Conservation (phyloP, 192 early-diverging fungal genomes). For the Jimgerdemannia flammicorona region DNA sequence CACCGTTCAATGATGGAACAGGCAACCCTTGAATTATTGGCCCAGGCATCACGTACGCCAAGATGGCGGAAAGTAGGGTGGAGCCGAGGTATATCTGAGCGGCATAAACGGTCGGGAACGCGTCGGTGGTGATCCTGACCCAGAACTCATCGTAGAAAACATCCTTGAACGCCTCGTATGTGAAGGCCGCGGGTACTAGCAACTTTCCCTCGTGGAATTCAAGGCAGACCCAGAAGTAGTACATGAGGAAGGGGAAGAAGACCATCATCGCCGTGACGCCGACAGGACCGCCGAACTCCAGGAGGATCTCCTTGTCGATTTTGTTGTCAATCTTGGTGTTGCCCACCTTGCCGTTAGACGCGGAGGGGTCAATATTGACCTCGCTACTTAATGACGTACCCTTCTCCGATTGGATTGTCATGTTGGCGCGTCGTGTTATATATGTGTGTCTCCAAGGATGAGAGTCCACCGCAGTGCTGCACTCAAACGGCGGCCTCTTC, state of each 20-base stretch:
- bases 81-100: slow-evolving; percentile 59
- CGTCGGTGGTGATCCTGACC: slow-evolving; percentile 44
- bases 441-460: too few species aligned
- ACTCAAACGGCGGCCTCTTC: too few species aligned
- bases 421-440: too few species aligned
- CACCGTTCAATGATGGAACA: slow-evolving; percentile 56
- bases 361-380: too few species aligned
- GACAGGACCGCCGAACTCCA: slow-evolving; percentile 70
- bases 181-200: slow-evolving; percentile 33
- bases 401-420: too few species aligned
- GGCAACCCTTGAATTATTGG: slow-evolving; percentile 64
- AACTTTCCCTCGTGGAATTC: slow-evolving; percentile 63
- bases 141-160: slow-evolving; percentile 39
- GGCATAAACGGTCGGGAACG: slow-evolving; percentile 50
- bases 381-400: too few species aligned
- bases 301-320: slow-evolving; percentile 58
- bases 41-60: slow-evolving; percentile 64
- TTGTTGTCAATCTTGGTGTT: slow-evolving; percentile 42
- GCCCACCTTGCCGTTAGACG: not conserved
- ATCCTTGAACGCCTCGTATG: slow-evolving; percentile 28
- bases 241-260: slow-evolving; percentile 70
- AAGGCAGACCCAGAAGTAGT: slow-evolving; percentile 69
- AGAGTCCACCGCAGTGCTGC: too few species aligned
- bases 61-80: slow-evolving; percentile 50
- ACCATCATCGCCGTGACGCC: slow-evolving; percentile 70